Evolutionary conservation across 1,139 yeast genomes (phyloP), one percentile per base, ranked within the genome.

Genomic region (Pichia terricola): DNA sequence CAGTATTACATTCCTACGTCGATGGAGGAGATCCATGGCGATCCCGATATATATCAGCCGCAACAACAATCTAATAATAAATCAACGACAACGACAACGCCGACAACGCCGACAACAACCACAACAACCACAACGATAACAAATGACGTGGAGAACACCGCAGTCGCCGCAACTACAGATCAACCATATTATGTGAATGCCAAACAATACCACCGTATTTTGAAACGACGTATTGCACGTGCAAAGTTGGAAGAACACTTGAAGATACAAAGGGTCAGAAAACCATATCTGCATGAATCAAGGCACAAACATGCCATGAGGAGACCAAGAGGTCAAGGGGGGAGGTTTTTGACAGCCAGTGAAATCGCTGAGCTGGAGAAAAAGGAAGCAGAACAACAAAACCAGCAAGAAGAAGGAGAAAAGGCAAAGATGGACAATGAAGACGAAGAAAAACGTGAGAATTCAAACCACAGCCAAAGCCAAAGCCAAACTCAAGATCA

Each of bases 231-330:
- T 55, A 75, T 87, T 41, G 97, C 98, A 1, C 72, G 98, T 46
- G 97, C 97, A 7, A 85, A 82, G 61, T 72, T 91, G 43, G 98
- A 91, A 59, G 97, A 91, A 58, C 77, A 80, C 41, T 72, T 91
- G 50, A 83, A 86, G 59, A 85, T 85, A 8, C 94, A 94, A 27
- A 74, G 96, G 51, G 94, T 94, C 7, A 76, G 97, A 53, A 83
- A 84, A 59, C 98, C 98, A 3, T 94, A 94, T 61, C 66, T 94
- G 44, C 99, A 94, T 62, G 98, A 94, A 64, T 87, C 96, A 22
- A 76, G 99, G 56, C 99, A 94, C 64, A 91, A 91, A 62, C 99
- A 94, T 63, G 99, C 99, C 26, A 91, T 94, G 98, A 75, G 98
- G 60, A 77, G 99, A 63, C 98, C 98, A 16, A 77, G 99, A 57